Evolutionary conservation across 352 stramenopile species (phyloP), one percentile per base, ranked within the genome.

Genomic region (Globisporangium nagaii): DNA sequence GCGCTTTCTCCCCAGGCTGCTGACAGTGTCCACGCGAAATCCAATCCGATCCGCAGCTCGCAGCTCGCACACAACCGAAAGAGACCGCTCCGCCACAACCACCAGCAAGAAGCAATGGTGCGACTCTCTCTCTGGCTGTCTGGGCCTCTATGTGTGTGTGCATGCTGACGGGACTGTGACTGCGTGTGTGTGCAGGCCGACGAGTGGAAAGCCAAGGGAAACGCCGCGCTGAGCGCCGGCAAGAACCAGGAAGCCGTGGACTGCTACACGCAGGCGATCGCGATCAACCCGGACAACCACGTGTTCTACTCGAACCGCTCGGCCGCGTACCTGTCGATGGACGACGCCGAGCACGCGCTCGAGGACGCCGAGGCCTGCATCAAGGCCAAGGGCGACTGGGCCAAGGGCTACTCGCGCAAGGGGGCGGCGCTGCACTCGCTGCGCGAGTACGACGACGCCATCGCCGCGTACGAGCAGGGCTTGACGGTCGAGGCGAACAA

Each of bases 231-330:
- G 47, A 87, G 96, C 68, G 79, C 76, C 3, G 92, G 95, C 49
- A 94, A 99, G 59, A 81, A 90, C 37, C 86, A 97, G 31, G 86
- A 98, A 56, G 97, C 97, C 28, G 98, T 99, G 34, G 74, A 94
- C 53, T 90, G 87, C 63, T 99, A 99, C 84, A 96, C 95, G 25
- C 71, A 98, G 63, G 97, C 97, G 50, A 99, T 99, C 60, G 88
- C 90, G 35, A 58, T 98, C 36, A 88, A 99, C 66, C 81, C 88
- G 50, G 81, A 68, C 59, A 98, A 98, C 71, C 92, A 99, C 71
- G 91, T 99, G 12, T 99, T 98, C 70, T 99, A 95, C 73, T 98
- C 88, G 48, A 99, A 99, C 79, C 89, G 97, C 34, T 99, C 93
- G 53, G 97, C 97, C n/a, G 97, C 98, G 30, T 99, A 99, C 63